A percentile compares a stretch with the other conserved stretches of the same genome.
These are phyloP conservation scores for Stromatinia cepivora DNA, from an alignment of 2,329 filamentous ascomycete species.

Conservation along the genomic window DNA sequence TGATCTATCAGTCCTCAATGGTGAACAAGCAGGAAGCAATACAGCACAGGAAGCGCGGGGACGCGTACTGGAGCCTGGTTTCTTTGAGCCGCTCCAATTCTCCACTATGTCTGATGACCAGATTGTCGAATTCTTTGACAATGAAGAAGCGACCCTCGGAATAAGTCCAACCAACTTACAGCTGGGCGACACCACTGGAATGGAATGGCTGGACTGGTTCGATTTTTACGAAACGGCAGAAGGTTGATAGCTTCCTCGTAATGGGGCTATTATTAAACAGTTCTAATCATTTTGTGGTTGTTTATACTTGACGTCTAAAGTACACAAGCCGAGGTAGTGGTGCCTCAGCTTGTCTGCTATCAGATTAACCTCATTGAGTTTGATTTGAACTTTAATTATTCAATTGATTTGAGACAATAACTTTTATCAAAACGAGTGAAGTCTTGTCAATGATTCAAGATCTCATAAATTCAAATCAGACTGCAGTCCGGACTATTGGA, in stretches of 20 bases:
- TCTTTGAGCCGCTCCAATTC: constrained; percentile 57
- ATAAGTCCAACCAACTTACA: constrained; percentile 31
- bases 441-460: no score
- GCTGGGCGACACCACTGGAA: constrained; percentile 33
- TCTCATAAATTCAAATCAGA: no score
- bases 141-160: constrained; percentile 60
- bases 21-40: background rate
- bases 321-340: background rate
- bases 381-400: no score
- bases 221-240: constrained; percentile 25
- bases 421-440: no score
- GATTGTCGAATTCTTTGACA: constrained; percentile 64
- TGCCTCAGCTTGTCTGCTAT: background rate
- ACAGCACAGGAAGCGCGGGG: background rate
- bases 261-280: background rate
- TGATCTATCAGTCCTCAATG: background rate
- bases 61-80: background rate
- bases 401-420: no score
- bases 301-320: background rate
- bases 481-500: no score
- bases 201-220: constrained; percentile 40
- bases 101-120: constrained; percentile 70
- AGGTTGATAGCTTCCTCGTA: background rate
- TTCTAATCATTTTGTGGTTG: no score
- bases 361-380: no score